Percentiles rank a stretch among this genome's conserved stretches.
phyloP scores from a whole-genome alignment of 768 basidiomycete genomes.

The Suillus brevipes region DNA sequence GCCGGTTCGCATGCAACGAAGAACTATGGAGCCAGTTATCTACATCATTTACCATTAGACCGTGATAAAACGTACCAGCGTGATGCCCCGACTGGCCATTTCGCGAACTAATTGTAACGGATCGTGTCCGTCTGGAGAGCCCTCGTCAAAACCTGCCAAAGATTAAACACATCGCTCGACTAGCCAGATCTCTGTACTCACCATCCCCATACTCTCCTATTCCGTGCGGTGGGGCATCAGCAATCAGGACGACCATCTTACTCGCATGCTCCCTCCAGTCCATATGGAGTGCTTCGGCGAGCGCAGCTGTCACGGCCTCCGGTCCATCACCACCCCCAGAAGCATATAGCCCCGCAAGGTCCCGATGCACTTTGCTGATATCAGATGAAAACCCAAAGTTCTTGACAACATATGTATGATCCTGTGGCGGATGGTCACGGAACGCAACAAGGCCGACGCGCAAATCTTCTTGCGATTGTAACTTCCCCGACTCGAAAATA shows the following conservation, averaged over 20 bases:
- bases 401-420: slow-evolving; percentile 91
- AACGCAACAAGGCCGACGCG: slow-evolving; percentile 93
- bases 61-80: slow-evolving; percentile 51
- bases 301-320: slow-evolving; percentile 92
- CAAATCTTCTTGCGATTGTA: slow-evolving; percentile 85
- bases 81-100: slow-evolving; percentile 92
- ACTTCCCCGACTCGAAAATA: slow-evolving; percentile 91
- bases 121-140: slow-evolving; percentile 92
- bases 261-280: slow-evolving; percentile 87
- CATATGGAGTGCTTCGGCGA: slow-evolving; percentile 85
- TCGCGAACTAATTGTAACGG: slow-evolving; percentile 82
- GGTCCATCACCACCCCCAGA: slow-evolving; percentile 94
- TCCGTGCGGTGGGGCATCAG: slow-evolving; percentile 97
- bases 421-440: slow-evolving; percentile 96
- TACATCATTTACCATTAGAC: neutral
- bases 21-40: slow-evolving; percentile 55
- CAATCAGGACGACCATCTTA: slow-evolving; percentile 96
- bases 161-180: slow-evolving; percentile 2
- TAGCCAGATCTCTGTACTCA: slow-evolving; percentile 34
- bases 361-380: slow-evolving; percentile 80
- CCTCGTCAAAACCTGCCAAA: slow-evolving; percentile 80
- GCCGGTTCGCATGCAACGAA: slow-evolving; percentile 99
- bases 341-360: slow-evolving; percentile 83
- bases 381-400: slow-evolving; percentile 95
- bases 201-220: slow-evolving; percentile 98